Evolutionary conservation across 1,284 basidiomycete genomes (phyloP), one percentile per base, ranked within the genome.

Genomic region (Sporisorium graminicola): DNA sequence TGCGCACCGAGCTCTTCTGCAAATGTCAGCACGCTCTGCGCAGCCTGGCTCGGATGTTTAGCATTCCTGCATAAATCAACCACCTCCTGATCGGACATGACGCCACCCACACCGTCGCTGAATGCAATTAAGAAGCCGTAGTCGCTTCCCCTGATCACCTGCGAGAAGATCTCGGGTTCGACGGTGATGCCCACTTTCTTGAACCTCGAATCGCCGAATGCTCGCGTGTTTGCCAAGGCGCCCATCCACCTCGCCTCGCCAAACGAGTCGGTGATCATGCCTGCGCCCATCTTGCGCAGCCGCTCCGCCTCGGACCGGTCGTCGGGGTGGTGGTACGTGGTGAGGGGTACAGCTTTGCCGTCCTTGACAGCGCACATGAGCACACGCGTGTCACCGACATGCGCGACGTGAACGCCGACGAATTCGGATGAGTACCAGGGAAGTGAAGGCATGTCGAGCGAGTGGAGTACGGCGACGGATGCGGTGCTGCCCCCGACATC

Each of bases 201-300:
- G 88, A 91, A 98, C 70, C 91, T 90, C 35, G 94, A 89, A 83
- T 99, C 97, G 33, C 96, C 96, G 58, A 99, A 89, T 90, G 93
- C 92, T 85, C 96, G 88, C 10, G 97, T 98, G 81, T 98, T 99
- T 49, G 92, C 94, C 22, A 99, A 88, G 1, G 92, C 93, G 9
- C 96, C 96, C 92, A 98, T 98, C 94, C 95, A 98, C 46, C 94
- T 88, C 46, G 92, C 91, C 88, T 99, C 96, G 35, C 97, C 96
- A 82, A 95, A 99, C 5, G 93, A 95, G 85, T 99, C 96, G 5
- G 94, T 93, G 51, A 98, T 92, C 29, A 97, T 87, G 1, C 93
- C 91, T 8, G 92, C 92, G 10, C 95, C 95, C 90, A 95, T 92
- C 63, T 92, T 90, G 49, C 95, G 90, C 55, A 99, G 87, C 31